Conservation (phyloP, 306 rosid genomes). For the Malus sylvestris region DNA sequence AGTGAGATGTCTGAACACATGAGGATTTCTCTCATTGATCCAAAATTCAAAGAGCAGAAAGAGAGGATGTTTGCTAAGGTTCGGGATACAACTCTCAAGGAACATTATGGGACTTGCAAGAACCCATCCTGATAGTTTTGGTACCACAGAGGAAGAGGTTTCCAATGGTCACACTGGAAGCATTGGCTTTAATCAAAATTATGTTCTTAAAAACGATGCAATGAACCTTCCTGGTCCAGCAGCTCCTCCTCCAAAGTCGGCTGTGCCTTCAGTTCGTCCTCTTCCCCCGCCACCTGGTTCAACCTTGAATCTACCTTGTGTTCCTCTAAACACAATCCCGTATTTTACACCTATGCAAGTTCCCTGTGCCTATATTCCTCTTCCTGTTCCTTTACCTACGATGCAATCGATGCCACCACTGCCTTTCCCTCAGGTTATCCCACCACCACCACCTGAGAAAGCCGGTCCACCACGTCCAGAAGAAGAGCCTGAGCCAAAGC, state of each 20-base stretch:
- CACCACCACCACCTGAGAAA: constrained; percentile 70
- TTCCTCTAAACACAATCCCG: constrained; percentile 43
- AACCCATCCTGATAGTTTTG: constrained; percentile 92
- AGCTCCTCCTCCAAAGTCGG: constrained; percentile 86
- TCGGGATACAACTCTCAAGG: constrained; percentile 80
- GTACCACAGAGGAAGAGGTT: constrained; percentile 96
- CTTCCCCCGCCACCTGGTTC: constrained; percentile 91
- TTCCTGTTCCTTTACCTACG: constrained; percentile 39
- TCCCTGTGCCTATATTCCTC: constrained; percentile 53
- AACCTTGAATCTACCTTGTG: constrained; percentile 78
- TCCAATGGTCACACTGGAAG: constrained; percentile 96
- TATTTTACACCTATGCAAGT: constrained; percentile 48
- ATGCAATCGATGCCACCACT: constrained; percentile 81
- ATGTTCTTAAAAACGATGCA: constrained; percentile 35
- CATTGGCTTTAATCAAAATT: constrained; percentile 63
- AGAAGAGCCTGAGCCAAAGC: constrained; percentile 93
- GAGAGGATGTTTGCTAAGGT: constrained; percentile 98
- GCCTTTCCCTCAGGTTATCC: constrained; percentile 79
- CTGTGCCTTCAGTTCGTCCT: constrained; percentile 68
- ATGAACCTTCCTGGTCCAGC: constrained; percentile 84
- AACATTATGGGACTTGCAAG: constrained; percentile 88
- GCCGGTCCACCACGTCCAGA: constrained; percentile 97
- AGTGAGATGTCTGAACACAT: constrained; percentile 96
- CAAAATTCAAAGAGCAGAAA: constrained; percentile 92
- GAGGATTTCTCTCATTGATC: constrained; percentile 94